Evolutionary conservation across 2,329 filamentous ascomycete species (phyloP), one percentile per base, ranked within the genome.

Genomic region (Phaeophleospora eucalypticola): DNA sequence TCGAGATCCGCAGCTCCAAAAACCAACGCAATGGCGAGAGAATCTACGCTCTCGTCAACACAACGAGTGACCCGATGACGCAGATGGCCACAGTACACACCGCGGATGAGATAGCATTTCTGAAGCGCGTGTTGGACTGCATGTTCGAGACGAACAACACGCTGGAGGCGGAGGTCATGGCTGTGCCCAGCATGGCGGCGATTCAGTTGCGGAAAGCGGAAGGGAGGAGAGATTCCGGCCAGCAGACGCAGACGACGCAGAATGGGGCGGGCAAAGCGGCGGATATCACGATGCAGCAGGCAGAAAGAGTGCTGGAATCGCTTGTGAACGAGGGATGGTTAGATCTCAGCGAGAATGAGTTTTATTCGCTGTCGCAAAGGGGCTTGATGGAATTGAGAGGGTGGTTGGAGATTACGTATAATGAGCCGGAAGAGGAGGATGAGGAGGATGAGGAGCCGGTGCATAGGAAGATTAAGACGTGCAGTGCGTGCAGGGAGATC

Each of bases 91-190:
- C 93, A 0, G 82, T 80, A 0, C 87, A 86, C 63, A 79, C 77
- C 6, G 73, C 88, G 0, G 89, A 95, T 57, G 90, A 97, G 71
- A 87, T 97, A 24, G 82, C 86, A 0, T 98, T 89, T 65, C 80
- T 97, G 45, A 93, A 94, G 68, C 78, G 93, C 7, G 67, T 96
- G 2, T 78, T 98, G 1, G 90, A 96, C 65, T 82, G 80, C 58
- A 95, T 98, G 80, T 98, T 97, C 64, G 88, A 94, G 54, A 85
- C 81, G 16, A 83, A 89, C 71, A 97, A 97, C 63, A 12, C 83
- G 0, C 77, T 75, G 7, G 76, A 81, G n/a, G 81, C 83, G 60
- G 91, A 98, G 68, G 79, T 89, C 19, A 84, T 96, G 79, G 89
- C 87, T 3, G 72, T 97, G 3, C 86, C 82, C 10, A 78, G 81